Base-by-base conservation (phyloP, 768 basidiomycete genomes). In the Lactifluus rugatus region DNA sequence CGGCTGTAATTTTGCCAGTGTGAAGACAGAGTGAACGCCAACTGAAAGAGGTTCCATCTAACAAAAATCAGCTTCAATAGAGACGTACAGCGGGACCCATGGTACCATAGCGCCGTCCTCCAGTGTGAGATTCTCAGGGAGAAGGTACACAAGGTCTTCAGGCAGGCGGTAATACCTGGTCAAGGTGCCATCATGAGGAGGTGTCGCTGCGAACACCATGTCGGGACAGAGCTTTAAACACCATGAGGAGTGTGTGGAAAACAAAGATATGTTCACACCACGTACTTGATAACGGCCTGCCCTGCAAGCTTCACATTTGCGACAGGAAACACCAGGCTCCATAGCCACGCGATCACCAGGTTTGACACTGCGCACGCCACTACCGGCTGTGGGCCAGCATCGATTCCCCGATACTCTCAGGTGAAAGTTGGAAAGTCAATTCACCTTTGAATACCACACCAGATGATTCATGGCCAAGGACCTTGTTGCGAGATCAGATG, bases 21-120 rank as follows among this genome's bases (percentile, higher is more conserved):
- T 89, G 52, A 82, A 78, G 31, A 96, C 86, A 0, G 92, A 86
- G 70, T 97, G 94, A 13, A 96, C 80, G 3, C 83, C 95, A 25
- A 97, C 95, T 23, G 94, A 84, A 41, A 97, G 81, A 5, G 95
- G 95, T 70, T 97, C 95, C 75, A 96, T 93, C 90, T 92, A 54
- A 39, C 49, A 36, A 39, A 41, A 45, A 37, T 42, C 34, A 42
- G 45, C 11, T 17, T 16, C 5, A 5, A 34, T 17, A 4, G 11
- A 52, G 46, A 21, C 57, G 57, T 37, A 39, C 36, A 36, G 26
- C 21, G 23, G 17, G 42, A 2, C 19, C 14, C 5, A n/a, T 58
- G 74, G 50, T 56, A 89, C 89, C 89, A 97, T 88, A 6, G 95
- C 93, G 32, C 94, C 95, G 68, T 98, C 93, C 70, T 95, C 94